Evolutionary conservation across 805 yeast species (phyloP), one percentile per base, ranked within the genome.

Genomic region (Lachancea sp.): DNA sequence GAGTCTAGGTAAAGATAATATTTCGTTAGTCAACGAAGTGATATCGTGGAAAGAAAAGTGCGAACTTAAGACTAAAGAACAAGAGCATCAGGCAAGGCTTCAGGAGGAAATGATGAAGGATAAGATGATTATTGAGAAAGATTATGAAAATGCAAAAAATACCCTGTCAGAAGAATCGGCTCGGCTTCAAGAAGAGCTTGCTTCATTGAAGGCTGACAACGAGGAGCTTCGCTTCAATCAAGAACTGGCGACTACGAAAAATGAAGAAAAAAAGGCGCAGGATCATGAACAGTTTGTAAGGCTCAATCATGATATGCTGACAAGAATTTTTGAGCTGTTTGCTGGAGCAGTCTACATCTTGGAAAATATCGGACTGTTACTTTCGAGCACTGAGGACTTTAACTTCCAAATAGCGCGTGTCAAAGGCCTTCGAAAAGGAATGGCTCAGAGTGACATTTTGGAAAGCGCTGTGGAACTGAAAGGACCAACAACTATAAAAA

Each of bases 341-440:
- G 57, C 71, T 4, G 74, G 67, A 3, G 71, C 73, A 36, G 81
- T 90, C 47, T 67, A 75, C 39, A 66, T 83, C 2, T 66, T 86
- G 27, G 95, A 85, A 57, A 73, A 82, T 2, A 79, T 89, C 71
- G 96, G 97, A 0, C 68, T 89, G 38, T 71, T 88, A 31, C 47
- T 61, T 7, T 54, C 65, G 1, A 48, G 58, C 10, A 59, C 58
- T 22, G 59, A 59, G 1, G 55, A 61, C 11, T 68, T 70, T 15
- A 68, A 63, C 9, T 68, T 72, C 36, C 73, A 72, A 41, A 77
- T 85, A 25, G 79, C 79, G 39, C 73, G 97, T 49, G 96, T 88
- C 2, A 85, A 85, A 58, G 96, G 96, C 0, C 66, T 85, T 49
- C 70, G 80, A 49, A 73, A 75, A 40, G 75, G 71, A 44, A 60